Evolutionary conservation across 345 rosid genomes (phyloP).

Genomic region (Populus ilicifolia): DNA sequence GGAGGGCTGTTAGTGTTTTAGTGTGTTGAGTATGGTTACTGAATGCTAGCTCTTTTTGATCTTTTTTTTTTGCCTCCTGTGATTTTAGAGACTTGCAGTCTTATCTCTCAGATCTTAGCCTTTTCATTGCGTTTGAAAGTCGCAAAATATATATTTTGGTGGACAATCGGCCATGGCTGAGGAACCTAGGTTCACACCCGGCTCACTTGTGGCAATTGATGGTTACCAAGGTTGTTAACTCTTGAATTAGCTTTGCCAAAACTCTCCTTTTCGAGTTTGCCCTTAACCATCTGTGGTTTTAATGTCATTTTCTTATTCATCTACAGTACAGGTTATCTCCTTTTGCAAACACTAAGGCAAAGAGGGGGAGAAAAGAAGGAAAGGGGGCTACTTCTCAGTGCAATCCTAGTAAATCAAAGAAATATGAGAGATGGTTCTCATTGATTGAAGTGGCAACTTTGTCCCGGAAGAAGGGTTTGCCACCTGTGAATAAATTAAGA

Average conservation of each 20-base stretch:
- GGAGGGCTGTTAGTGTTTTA: not conserved
- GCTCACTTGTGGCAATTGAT: constrained; percentile 91
- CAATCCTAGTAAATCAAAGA: constrained; percentile 29
- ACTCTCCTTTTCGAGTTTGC: not conserved
- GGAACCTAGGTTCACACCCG: constrained; percentile 51
- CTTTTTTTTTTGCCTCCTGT: constrained; percentile 7
- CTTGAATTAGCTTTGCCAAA: not conserved
- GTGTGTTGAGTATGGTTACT: not conserved
- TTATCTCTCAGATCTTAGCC: constrained; percentile 81
- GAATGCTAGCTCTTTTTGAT: not conserved
- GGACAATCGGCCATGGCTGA: constrained; percentile 91
- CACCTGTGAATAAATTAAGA: constrained; percentile 69
- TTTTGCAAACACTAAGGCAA: constrained; percentile 79
- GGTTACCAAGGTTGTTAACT: constrained; percentile 83
- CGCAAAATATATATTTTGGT: constrained; percentile 80
- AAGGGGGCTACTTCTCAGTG: constrained; percentile 36
- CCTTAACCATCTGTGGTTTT: constrained; percentile 1
- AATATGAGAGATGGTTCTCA: constrained; percentile 61
- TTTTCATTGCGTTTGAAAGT: constrained; percentile 76
- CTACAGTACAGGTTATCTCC: constrained; percentile 94
- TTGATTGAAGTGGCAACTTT: constrained; percentile 56
- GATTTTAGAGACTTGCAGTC: constrained; percentile 92
- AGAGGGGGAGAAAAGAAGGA: constrained; percentile 40
- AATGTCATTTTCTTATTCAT: constrained; percentile 21
- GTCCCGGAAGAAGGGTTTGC: constrained; percentile 48